Evolutionary conservation across 1,139 yeast genomes (phyloP), one percentile per base, ranked within the genome.

Genomic region (Debaryomyces fabryi): DNA sequence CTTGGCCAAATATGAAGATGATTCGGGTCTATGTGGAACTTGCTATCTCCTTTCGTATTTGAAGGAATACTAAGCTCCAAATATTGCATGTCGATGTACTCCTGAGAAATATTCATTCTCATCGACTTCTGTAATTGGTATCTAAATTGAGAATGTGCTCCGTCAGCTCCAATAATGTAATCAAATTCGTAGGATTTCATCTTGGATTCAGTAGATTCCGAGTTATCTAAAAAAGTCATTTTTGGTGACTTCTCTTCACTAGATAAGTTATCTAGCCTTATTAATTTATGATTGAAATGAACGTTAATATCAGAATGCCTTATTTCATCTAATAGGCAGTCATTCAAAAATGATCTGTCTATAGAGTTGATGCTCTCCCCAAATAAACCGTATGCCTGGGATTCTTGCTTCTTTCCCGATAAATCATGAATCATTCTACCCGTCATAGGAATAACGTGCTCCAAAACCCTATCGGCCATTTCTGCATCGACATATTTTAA

Each of bases 1-100:
- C 97, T 76, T 3, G 98, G 97, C 98, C 98, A 92, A 44, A 92
- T 89, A 62, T 92, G 98, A 48, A 92, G 76, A 63, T 88, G 91
- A 65, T 88, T 83, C 3, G 90, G 85, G 57, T 86, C 84, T 41
- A 90, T 74, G 16, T 71, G 65, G 57, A 82, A 86, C 49, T 62
- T 58, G 34, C 48, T 49, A 4, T 51, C 50, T 8, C 52, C 50
- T 6, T 46, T 39, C 15, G 57, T 56, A 9, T 74, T 73, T 0
- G 91, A 79, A 10, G 90, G 91, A 44, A 92, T 88, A 52, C 80
- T 79, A 49, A 90, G 74, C 64, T 91, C 97, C 58, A 91, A 65
- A 62, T 91, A 92, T 58, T 87, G 87, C 76, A 87, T 87, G 60
- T 89, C 96, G 52, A 92, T 86, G 62, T 86, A 91, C 58, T 87